A percentile compares a stretch with the other conserved stretches of the same genome.
phyloP scores from a whole-genome alignment of 164 flowering plant species.

The Buxus sempervirens region DNA sequence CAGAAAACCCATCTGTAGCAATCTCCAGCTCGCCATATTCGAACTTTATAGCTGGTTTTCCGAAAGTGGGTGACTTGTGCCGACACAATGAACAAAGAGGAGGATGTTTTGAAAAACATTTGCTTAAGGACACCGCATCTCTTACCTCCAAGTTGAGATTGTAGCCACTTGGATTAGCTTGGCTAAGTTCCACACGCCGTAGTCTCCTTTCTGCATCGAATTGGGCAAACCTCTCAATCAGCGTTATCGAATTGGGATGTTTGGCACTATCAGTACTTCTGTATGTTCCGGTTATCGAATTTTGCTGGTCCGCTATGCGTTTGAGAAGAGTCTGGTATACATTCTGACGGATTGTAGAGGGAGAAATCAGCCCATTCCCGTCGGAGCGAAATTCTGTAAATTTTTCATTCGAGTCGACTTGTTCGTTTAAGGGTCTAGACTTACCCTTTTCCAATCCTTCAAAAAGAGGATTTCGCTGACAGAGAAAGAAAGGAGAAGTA shows the following conservation, averaged over 20 bases:
- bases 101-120: constrained; percentile 64
- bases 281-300: constrained; percentile 13
- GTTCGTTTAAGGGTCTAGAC: constrained; percentile 14
- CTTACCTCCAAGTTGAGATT: constrained; percentile 36
- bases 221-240: constrained; percentile 35
- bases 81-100: constrained; percentile 86
- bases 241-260: constrained; percentile 22
- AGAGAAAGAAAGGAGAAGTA: constrained; percentile 43
- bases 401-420: constrained; percentile 16
- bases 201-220: constrained; percentile 40
- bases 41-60: constrained; percentile 78
- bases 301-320: constrained; percentile 25
- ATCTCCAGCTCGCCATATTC: constrained; percentile 58
- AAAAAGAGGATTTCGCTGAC: constrained; percentile 63
- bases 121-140: constrained; percentile 49
- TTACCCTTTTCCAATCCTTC: constrained; percentile 37
- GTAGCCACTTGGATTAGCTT: constrained; percentile 21
- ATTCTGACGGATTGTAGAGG: constrained; percentile 20
- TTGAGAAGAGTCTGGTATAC: constrained; percentile 48
- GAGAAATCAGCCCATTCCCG: constrained; percentile 24
- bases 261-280: constrained; percentile 7
- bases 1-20: constrained; percentile 80
- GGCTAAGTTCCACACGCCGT: too few relatives aligned
- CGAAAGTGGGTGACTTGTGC: constrained; percentile 72
- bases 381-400: constrained; percentile 16